Base-by-base conservation (phyloP, 805 yeast species). In the Lachancea meyersii region DNA sequence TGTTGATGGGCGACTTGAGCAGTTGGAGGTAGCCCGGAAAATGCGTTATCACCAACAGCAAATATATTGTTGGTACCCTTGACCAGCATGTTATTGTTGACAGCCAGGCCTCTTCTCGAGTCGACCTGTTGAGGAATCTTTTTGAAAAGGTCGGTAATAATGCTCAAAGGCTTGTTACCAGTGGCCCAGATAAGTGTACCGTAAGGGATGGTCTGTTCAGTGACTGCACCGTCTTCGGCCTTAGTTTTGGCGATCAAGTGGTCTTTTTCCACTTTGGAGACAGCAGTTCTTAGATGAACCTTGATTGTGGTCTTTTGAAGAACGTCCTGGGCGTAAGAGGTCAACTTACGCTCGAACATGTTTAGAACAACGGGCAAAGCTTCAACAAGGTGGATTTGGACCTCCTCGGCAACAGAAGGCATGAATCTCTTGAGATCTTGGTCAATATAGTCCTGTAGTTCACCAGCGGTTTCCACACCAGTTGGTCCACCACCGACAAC, bases 401-500 rank as follows among this genome's bases (percentile, higher is more conserved):
- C 80, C 68, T 89, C 96, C 51, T 74, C 73, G 50, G 87, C 85
- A 55, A 89, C 77, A 57, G 82, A 84, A 39, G 97, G 96, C 70
- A 86, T 80, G 79, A 87, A 85, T 67, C 82, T 84, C 62, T 74
- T 73, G 65, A 89, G 72, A 67, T 89, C 97, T 67, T 88, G 94
- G 63, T 83, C 87, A 48, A 88, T 86, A 69, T 86, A 89, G 68
- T 89, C 97, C 69, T 87, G 95, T 58, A 89, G 70, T 67, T 89
- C 97, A 64, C 95, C 97, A 48, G 97, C 96, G 52, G 88, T 83
- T 70, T 88, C 97, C 46, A 88, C 96, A 72, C 97, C 97, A 34
- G 97, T 88, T 61, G 97, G 97, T 52, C 97, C 97, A 68, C 96
- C 97, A 57, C 97, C 97, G 55, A 91, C 93, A 46, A 89, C 95